Evolutionary conservation across 768 basidiomycete genomes (phyloP), one percentile per base, ranked within the genome.

Genomic region (Boletales sp.): DNA sequence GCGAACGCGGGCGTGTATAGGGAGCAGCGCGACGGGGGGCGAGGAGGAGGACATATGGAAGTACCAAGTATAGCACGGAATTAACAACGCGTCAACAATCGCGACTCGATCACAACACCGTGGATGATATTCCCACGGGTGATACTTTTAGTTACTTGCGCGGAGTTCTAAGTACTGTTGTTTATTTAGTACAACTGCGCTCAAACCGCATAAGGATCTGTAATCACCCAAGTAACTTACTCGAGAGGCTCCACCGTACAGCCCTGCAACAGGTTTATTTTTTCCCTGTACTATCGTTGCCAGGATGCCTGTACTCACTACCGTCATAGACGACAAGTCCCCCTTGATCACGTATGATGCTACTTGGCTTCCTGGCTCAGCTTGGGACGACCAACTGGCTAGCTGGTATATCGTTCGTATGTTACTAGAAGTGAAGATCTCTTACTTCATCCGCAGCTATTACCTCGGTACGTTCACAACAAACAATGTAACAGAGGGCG

Each of bases 1-100:
- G 46, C 86, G 83, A 32, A 79, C 81, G 49, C 86, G 85, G 78
- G 80, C 31, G 76, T 69, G 54, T 74, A 85, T 54, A 62, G 73
- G 64, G 73, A 73, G 57, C 43, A 72, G 58, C 52, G 68, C 50
- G 36, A 52, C 48, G 4, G 79, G 82, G 17, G 83, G 83, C 27
- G 83, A 37, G 80, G 75, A 62, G 48, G 84, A 69, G 32, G 74
- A 57, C 21, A 81, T 65, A 37, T 21, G 24, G 24, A 27, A 27
- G 24, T 27, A 27, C 7, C 68, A 61, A 21, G 74, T 64, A 41
- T 77, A 63, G 17, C n/a, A n/a, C n/a, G n/a, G n/a, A n/a, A n/a
- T n/a, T n/a, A 75, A 63, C 54, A 41, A 51, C 61, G 59, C 62
- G 61, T 64, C 47, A 62, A 59, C 56, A 56, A 58, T 45, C 62